These are phyloP conservation scores for Nepenthes gracilis DNA, from an alignment of 148 eudicot genomes.

Conservation along the genomic window DNA sequence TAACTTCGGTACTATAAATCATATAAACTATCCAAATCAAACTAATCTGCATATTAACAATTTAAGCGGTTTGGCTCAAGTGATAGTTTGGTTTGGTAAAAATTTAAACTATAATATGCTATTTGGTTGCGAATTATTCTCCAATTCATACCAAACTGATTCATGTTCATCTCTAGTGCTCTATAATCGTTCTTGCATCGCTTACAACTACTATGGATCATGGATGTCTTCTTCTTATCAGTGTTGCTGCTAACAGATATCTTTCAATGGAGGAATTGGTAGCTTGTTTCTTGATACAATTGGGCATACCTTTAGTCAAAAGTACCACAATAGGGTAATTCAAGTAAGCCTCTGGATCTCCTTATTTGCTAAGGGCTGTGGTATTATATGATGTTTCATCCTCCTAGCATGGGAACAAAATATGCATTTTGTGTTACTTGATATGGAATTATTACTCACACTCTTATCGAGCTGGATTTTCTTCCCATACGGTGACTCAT, in stretches of 20 bases:
- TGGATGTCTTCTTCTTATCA: background rate
- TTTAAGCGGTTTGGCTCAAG: too few relatives aligned
- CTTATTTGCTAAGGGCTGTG: background rate
- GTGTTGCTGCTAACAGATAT: conserved; percentile 31
- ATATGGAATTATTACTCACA: too few relatives aligned
- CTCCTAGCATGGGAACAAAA: background rate
- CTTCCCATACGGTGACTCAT: too few relatives aligned
- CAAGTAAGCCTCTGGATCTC: conserved; percentile 37
- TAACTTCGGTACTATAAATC: too few relatives aligned
- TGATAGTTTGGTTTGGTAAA: too few relatives aligned
- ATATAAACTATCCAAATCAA: too few relatives aligned
- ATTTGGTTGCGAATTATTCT: too few relatives aligned
- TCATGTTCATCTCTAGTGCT: too few relatives aligned
- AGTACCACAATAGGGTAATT: conserved; percentile 83
- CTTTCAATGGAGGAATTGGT: conserved; percentile 63
- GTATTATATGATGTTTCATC: background rate
- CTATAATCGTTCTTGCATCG: background rate
- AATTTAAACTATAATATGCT: too few relatives aligned
- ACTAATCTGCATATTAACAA: too few relatives aligned
- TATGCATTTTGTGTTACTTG: background rate
- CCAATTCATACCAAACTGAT: too few relatives aligned
- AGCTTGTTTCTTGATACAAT: conserved; percentile 72
- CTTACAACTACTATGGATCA: background rate
- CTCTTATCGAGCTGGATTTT: too few relatives aligned
- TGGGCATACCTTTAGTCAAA: conserved; percentile 73